A percentile compares a stretch with the other conserved stretches of the same genome.
phyloP scores from a whole-genome alignment of 1,284 basidiomycete genomes.

The Rhodotorula sp. region DNA sequence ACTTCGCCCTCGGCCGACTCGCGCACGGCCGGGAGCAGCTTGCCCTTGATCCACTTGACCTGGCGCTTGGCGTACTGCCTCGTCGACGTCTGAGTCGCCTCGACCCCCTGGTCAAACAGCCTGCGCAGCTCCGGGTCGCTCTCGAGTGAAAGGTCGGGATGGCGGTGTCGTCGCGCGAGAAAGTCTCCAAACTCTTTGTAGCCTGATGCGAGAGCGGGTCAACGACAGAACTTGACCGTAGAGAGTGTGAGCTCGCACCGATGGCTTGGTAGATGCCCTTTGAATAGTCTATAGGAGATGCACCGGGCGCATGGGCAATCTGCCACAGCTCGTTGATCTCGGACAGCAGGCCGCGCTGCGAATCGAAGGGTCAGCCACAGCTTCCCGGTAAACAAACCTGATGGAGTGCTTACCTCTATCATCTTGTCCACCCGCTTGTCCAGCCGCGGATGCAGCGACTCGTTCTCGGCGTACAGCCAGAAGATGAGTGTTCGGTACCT shows the following conservation, averaged over 20 bases:
- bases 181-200: slow-evolving; percentile 85
- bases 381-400: not conserved
- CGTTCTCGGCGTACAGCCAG: slow-evolving; percentile 83
- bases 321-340: slow-evolving; percentile 66
- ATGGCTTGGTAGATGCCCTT: slow-evolving; percentile 93
- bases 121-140: slow-evolving; percentile 12
- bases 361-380: not conserved
- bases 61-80: slow-evolving; percentile 90
- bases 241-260: slow-evolving; percentile 58
- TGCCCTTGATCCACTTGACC: slow-evolving; percentile 88
- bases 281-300: slow-evolving; percentile 61
- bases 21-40: slow-evolving; percentile 75
- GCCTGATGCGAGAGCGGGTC: slow-evolving; percentile 57
- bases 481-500: slow-evolving; percentile 84
- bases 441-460: slow-evolving; percentile 66
- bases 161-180: slow-evolving; percentile 51
- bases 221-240: fast-evolving
- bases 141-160: slow-evolving; percentile 49
- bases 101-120: slow-evolving; percentile 63
- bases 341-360: slow-evolving; percentile 74
- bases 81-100: slow-evolving; percentile 82
- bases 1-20: slow-evolving; percentile 48
- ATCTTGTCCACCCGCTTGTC: slow-evolving; percentile 83
- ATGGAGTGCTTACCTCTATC: slow-evolving; percentile 64
- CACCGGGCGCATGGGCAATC: slow-evolving; percentile 45